Conservation (phyloP, 176 grass and related monocot genomes). For the Eremochloa ophiuroides region DNA sequence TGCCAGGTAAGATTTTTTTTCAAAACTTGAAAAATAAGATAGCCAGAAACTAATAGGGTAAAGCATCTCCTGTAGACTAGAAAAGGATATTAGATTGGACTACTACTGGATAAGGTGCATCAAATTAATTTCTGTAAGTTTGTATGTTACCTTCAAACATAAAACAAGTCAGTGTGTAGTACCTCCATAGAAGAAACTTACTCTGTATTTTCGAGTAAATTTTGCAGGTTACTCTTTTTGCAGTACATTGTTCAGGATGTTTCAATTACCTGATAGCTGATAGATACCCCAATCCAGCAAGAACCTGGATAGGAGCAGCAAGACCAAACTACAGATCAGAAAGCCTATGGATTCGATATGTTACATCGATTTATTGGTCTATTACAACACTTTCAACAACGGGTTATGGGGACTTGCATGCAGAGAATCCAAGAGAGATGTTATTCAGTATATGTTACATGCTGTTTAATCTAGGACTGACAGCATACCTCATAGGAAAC, state of each 20-base stretch:
- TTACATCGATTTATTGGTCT: constrained; percentile 85
- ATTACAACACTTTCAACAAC: constrained; percentile 91
- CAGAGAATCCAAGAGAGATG: constrained; percentile 77
- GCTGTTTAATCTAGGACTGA: constrained; percentile 84
- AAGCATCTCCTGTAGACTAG: constrained; percentile 51
- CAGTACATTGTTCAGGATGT: constrained; percentile 78
- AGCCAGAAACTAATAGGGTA: constrained; percentile 23
- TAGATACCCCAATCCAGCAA: constrained; percentile 59
- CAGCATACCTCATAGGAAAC: constrained; percentile 85
- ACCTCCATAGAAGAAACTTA: constrained; percentile 16
- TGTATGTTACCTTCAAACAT: constrained; percentile 5
- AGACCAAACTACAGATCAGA: constrained; percentile 69
- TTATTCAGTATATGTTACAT: constrained; percentile 75
- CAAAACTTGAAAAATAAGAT: constrained; percentile 5
- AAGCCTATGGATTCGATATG: constrained; percentile 72
- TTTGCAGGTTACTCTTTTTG: constrained; percentile 82
- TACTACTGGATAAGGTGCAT: constrained; percentile 88
- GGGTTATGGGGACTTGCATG: constrained; percentile 84
- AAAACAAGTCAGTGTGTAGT: neutral
- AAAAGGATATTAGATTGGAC: constrained; percentile 82
- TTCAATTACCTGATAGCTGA: constrained; percentile 90
- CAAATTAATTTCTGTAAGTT: constrained; percentile 81
- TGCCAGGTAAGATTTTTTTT: constrained; percentile 52
- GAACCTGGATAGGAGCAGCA: constrained; percentile 82
- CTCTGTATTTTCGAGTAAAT: neutral